These are phyloP conservation scores for Cercospora brassicicola DNA, from an alignment of 2,329 filamentous ascomycete genomes.

Conservation along the genomic window DNA sequence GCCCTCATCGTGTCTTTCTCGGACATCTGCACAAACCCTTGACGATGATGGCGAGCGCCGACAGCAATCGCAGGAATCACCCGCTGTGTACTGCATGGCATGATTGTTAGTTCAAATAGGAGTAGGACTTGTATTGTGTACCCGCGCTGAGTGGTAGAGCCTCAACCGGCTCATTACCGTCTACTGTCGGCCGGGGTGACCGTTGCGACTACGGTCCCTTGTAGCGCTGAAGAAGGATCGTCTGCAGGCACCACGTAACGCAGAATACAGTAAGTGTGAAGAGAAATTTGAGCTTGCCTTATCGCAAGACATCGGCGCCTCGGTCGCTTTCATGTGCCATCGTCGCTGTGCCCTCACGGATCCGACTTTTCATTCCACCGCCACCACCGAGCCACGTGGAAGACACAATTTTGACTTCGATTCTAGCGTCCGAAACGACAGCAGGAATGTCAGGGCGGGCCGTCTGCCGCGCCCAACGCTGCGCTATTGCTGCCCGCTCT, in stretches of 20 bases:
- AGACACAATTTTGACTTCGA: neutral
- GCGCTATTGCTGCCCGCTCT: neutral
- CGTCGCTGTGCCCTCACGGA: neutral
- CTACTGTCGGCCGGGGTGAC: neutral
- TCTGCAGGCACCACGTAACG: neutral
- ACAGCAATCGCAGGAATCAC: neutral
- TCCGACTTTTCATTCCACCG: neutral
- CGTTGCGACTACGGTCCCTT: neutral
- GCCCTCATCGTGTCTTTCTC: neutral
- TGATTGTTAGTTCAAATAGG: neutral
- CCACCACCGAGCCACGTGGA: neutral
- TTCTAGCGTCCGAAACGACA: neutral
- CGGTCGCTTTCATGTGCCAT: neutral
- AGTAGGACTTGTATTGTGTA: neutral
- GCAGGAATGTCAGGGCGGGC: neutral
- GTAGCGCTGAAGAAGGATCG: neutral
- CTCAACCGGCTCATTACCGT: neutral
- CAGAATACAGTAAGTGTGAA: neutral
- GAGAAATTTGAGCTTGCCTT: neutral
- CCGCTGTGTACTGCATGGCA: neutral
- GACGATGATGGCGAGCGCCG: neutral
- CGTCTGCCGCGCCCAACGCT: neutral
- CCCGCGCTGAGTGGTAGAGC: neutral
- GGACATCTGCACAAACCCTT: neutral
- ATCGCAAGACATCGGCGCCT: neutral